These are phyloP conservation scores for Talaromyces trachyspermus DNA, from an alignment of 495 filamentous ascomycete species.

Conservation along the genomic window DNA sequence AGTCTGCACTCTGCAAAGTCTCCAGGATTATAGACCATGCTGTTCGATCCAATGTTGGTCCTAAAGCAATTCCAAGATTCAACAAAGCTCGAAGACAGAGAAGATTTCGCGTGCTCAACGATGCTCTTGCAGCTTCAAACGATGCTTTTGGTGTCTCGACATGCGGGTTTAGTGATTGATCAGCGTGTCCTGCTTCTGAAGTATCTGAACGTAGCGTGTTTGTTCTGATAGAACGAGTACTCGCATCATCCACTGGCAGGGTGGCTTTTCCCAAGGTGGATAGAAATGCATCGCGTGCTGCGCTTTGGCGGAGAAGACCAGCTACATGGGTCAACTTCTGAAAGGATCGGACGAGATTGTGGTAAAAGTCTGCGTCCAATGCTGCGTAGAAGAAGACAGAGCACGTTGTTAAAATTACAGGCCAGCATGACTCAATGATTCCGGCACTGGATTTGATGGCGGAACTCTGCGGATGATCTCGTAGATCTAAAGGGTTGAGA, in stretches of 20 bases:
- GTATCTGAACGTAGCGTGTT: slow-evolving; percentile 26
- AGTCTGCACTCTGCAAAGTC: slow-evolving; percentile 83
- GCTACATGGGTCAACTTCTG: slow-evolving; percentile 96
- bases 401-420: slow-evolving; percentile 84
- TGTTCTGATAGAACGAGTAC: slow-evolving; percentile 34
- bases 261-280: slow-evolving; percentile 90
- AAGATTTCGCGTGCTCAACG: slow-evolving; percentile 80
- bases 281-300: slow-evolving; percentile 87
- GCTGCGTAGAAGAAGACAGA: slow-evolving; percentile 91
- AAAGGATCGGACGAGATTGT: slow-evolving; percentile 84
- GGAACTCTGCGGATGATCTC: slow-evolving; percentile 59
- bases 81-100: slow-evolving; percentile 83
- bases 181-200: slow-evolving; percentile 21
- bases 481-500: slow-evolving; percentile 69
- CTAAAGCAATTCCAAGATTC: slow-evolving; percentile 90
- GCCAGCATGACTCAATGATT: slow-evolving; percentile 90
- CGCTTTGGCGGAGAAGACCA: slow-evolving; percentile 73
- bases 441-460: slow-evolving; percentile 69
- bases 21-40: slow-evolving; percentile 90
- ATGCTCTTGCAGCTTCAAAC: slow-evolving; percentile 26
- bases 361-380: slow-evolving; percentile 90
- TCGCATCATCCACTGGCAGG: slow-evolving; percentile 62
- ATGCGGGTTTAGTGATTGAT: slow-evolving; percentile 15
- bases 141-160: slow-evolving; percentile 15
- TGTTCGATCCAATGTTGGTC: slow-evolving; percentile 66